Evolutionary conservation across 139 green algal genomes (phyloP).

Genomic region (Chlamydomonas incerta): DNA sequence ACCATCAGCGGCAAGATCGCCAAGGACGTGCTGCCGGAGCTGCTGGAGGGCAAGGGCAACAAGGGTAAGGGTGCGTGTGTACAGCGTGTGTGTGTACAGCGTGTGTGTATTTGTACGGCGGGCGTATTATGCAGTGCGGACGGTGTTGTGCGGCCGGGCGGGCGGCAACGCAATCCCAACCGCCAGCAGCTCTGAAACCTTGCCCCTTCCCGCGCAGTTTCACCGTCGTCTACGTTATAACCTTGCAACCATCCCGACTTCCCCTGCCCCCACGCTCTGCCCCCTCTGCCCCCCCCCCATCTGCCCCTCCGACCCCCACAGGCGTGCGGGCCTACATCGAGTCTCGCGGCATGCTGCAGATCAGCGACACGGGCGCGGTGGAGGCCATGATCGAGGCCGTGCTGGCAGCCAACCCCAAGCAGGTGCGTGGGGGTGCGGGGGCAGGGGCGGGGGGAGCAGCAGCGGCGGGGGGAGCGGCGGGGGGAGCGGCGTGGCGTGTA

Average conservation of each 20-base stretch:
- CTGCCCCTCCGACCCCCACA: conserved; percentile 46
- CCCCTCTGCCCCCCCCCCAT: too few species aligned
- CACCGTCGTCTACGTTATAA: too few species aligned
- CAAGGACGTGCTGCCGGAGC: conserved; percentile 92
- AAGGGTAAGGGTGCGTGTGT: conserved; percentile 33
- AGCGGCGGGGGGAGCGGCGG: too few species aligned
- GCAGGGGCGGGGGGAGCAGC: not conserved
- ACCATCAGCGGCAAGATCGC: conserved; percentile 97
- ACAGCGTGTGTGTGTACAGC: too few species aligned
- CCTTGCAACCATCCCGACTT: too few species aligned
- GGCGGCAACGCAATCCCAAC: too few species aligned
- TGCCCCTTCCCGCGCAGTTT: too few species aligned
- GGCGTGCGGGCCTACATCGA: conserved; percentile 73
- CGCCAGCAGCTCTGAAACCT: too few species aligned
- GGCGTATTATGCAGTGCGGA: too few species aligned
- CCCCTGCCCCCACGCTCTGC: too few species aligned
- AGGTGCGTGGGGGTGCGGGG: conserved; percentile 50
- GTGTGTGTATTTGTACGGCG: too few species aligned
- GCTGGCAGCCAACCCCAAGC: conserved; percentile 83
- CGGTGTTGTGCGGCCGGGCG: too few species aligned
- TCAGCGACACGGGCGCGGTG: conserved; percentile 85
- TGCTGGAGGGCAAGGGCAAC: conserved; percentile 76
- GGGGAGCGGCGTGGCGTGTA: not conserved
- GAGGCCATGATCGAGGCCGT: conserved; percentile 85
- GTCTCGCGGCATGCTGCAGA: conserved; percentile 81